Base-by-base conservation (phyloP, 495 filamentous ascomycete species). In the Schizothecium vesticola region DNA sequence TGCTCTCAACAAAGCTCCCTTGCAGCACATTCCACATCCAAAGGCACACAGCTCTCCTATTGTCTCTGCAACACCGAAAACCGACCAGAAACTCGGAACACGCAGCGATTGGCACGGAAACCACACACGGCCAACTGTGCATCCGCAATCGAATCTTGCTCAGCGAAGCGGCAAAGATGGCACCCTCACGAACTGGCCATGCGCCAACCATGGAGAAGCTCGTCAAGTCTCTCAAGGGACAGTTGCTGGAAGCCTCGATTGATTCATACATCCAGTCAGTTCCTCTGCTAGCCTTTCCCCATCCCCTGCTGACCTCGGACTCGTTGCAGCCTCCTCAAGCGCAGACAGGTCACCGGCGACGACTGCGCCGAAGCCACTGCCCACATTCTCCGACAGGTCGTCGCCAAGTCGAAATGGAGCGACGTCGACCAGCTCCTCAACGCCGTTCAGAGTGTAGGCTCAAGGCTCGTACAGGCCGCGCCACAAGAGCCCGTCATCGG, bases 321-420 rank as follows among this genome's bases (percentile, higher is more conserved):
- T 60, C 59, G 57, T 58, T 24, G 58, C 72, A 97, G 93, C 59
- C 88, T 97, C 36, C 86, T 99, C 43, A 96, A 96, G 78, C 84
- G 93, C 74, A 85, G 94, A 72, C 93, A 97, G 75, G 95, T 99
- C 72, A 86, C 85, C 66, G 91, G 91, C 73, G 86, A 92, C 80
- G 87, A 91, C 76, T 96, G 93, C 80, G 95, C 95, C 58, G 86
- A 91, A 64, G 95, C 93, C 72, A 98, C 94, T 7, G 91, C 92
- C 26, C 89, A 94, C 67, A 86, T 97, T 25, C 88, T 98, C 29
- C 87, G 90, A 29, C 87, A 90, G 65, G 90, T 98, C 10, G 91
- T 97, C 29, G 89, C 89, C 19, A 87, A 87, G 69, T 86, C 87
- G 68, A 86, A 84, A 70, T 92, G 88, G 77, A 83, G 81, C 60